Base-by-base conservation (phyloP, 2,329 filamentous ascomycete species). In the Xylaria multiplex region DNA sequence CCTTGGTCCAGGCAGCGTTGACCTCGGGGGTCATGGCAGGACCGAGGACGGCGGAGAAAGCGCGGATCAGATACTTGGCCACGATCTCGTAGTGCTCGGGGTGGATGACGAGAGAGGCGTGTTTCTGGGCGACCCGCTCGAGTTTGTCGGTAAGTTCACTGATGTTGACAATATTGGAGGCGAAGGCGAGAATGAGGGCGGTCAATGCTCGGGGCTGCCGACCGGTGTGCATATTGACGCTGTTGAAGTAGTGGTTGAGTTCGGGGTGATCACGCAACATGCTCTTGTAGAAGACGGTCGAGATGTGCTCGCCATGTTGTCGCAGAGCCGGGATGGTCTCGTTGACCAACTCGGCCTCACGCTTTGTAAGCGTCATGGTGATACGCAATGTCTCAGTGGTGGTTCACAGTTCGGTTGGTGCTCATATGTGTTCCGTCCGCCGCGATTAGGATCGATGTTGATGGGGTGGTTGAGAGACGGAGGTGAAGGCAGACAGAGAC, bases 11-110 rank as follows among this genome's bases (percentile, higher is more conserved):
- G 8, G 91, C 91, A 13, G 86, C 83, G 59, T 86, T 82, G 35
- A 91, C 84, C 22, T 89, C 85, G 0, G 84, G 80, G 0, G 90
- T 93, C 79, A 91, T 87, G 24, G 85, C 86, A 0, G 84, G 83
- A 3, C 90, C 90, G 1, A 93, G 84, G 0, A 93, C 86, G 49
- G 87, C 82, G 27, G 82, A 84, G 79, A 93, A 91, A 1, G 91
- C 88, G 30, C 84, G 82, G 49, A 93, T 82, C 13, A 93, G 83
- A 74, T 91, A 88, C 73, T 87, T 86, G 62, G 88, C 91, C 2
- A 93, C 90, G 49, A 92, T 85, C 40, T 84, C 82, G 77, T 93
- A 93, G 68, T 93, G 88, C 45, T 91, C 88, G 0, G 90, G 85
- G 62, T 81, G 82, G 74, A 93, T 88, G 72, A 87, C 87, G 1